These are phyloP conservation scores for Blepharisma japonicum DNA, from an alignment of 73 alveolate genomes.

Conservation along the genomic window DNA sequence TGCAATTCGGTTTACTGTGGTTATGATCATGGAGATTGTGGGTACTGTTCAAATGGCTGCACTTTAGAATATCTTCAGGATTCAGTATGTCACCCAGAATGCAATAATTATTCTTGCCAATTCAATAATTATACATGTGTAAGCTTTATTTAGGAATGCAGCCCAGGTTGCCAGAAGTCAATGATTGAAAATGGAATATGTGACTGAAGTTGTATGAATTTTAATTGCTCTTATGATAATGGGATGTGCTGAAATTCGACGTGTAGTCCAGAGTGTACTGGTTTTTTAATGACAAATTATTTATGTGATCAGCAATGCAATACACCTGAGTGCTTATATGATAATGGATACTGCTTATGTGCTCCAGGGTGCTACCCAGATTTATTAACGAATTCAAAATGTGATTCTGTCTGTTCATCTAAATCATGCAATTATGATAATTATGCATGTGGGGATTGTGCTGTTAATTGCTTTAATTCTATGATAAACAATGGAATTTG, in stretches of 20 bases:
- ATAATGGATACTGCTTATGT: not conserved
- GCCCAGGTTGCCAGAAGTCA: too few species aligned
- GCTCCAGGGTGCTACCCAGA: conserved; percentile 21
- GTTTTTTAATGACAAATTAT: not conserved
- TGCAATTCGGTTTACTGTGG: conserved; percentile 8
- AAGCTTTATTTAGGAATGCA: too few species aligned
- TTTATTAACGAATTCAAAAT: not conserved
- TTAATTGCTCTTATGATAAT: too few species aligned
- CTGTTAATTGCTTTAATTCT: not conserved
- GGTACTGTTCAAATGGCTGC: not conserved
- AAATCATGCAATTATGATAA: not conserved
- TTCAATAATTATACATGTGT: not conserved
- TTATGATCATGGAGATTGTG: conserved; percentile 19
- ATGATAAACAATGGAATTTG: not conserved
- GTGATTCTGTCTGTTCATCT: not conserved
- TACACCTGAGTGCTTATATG: not conserved
- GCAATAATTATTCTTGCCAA: not conserved
- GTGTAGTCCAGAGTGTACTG: not conserved
- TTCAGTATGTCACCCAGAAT: not conserved
- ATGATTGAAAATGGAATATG: too few species aligned
- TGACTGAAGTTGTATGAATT: too few species aligned
- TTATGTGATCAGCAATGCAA: not conserved
- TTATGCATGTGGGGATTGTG: not conserved
- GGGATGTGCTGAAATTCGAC: too few species aligned
- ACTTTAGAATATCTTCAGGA: not conserved